Base-by-base conservation (phyloP, 1,284 basidiomycete species). In the Moesziomyces sp. region DNA sequence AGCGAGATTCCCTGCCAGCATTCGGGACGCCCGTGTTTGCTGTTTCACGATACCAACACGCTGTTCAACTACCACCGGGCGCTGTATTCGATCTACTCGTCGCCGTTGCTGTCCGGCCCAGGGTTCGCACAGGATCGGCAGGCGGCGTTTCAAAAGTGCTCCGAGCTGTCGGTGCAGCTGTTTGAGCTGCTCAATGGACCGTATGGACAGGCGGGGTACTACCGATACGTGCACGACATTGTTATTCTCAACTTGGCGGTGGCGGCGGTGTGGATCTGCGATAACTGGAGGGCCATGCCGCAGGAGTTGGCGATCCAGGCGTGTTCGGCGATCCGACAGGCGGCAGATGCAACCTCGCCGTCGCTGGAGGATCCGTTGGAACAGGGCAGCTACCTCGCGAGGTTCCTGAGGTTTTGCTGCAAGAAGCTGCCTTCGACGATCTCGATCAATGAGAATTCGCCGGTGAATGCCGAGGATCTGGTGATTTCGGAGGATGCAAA, bases 401-500 rank as follows among this genome's bases (percentile, higher is more conserved):
- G 71, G 16, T 74, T 74, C 58, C 23, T 74, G 56, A 62, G 71
- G 9, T 74, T 74, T 52, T 74, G 71, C 50, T 69, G 61, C 62
- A 74, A 69, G 49, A 74, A 74, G 66, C 50, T 74, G 61, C 71
- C 71, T 5, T 69, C 65, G 19, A 74, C 66, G 47, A 65, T 74
- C 35, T 74, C 71, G 46, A 74, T 74, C 66, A 65, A 69, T n/a
- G 71, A 74, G 46, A 74, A 74, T 50, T 74, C 71, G 62, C 71
- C 71, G 6, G 59, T 74, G 55, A 68, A 68, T 26, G 65, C 65
- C 16, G 71, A 74, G 38, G 71, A 74, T 35, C 53, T 74, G 19
- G 58, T 69, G 43, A 65, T 74, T 35, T 69, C 66, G 9, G 71
- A 74, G 28, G 71, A 74, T 28, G 61, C 66, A 8, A 65, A 65